A percentile compares a stretch with the other conserved stretches of the same genome.
phyloP scores from a whole-genome alignment of 1,284 basidiomycete species.

The Moesziomyces globuligerus region DNA sequence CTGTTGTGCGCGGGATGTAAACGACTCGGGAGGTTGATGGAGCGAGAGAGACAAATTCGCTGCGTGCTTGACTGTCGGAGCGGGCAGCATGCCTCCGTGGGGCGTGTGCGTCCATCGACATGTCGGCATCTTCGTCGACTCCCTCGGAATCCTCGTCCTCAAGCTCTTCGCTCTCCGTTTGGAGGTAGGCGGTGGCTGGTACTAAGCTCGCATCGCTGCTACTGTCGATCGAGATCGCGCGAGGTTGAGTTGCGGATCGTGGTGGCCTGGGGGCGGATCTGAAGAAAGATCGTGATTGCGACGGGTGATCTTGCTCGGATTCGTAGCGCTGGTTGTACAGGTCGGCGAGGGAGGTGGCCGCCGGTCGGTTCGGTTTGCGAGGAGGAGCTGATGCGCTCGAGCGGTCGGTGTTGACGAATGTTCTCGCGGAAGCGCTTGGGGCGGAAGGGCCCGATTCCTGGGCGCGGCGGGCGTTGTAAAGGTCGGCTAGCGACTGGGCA shows the following conservation, averaged over 20 bases:
- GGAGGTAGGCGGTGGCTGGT: not conserved
- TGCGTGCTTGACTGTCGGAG: slow-evolving; percentile 5
- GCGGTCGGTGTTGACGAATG: slow-evolving; percentile 14
- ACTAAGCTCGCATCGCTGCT: slow-evolving; percentile 8
- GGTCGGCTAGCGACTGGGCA: slow-evolving; percentile 18
- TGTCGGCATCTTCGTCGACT: slow-evolving; percentile 4
- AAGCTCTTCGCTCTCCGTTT: slow-evolving; percentile 9
- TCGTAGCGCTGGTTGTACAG: slow-evolving; percentile 25
- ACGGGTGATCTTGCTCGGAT: slow-evolving; percentile 4
- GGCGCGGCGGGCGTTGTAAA: slow-evolving; percentile 28
- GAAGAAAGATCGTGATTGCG: not conserved
- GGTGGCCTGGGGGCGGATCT: not conserved
- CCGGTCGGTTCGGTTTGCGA: not conserved
- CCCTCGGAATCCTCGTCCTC: not conserved
- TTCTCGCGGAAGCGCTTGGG: slow-evolving; percentile 1
- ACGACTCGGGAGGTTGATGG: slow-evolving; percentile 2
- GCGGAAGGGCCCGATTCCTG: slow-evolving; percentile 10
- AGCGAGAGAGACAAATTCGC: not conserved
- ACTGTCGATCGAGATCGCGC: slow-evolving; percentile 3
- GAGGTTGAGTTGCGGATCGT: not conserved
- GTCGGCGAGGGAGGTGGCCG: slow-evolving; percentile 16
- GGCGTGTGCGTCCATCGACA: not conserved
- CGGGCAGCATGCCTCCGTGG: not conserved
- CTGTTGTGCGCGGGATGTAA: slow-evolving; percentile 3
- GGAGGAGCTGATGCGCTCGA: not conserved